phyloP scores from a whole-genome alignment of 805 yeast species.

The Suhomyces emberorum region DNA sequence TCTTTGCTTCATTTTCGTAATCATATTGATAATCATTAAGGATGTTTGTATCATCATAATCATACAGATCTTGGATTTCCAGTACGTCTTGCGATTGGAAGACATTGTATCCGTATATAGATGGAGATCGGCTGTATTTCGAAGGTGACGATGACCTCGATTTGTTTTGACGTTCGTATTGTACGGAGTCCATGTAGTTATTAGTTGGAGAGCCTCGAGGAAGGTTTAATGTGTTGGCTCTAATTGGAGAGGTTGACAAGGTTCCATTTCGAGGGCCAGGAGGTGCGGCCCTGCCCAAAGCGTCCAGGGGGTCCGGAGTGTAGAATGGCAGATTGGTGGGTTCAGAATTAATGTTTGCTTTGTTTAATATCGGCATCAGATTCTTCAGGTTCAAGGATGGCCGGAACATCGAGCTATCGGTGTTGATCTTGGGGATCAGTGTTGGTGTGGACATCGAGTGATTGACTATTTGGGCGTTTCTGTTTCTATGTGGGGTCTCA shows the following conservation, averaged over 20 bases:
- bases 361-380: slow-evolving; percentile 1
- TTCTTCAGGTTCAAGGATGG: not conserved
- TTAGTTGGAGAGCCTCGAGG: slow-evolving; percentile 15
- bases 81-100: slow-evolving; percentile 2
- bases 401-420: not conserved
- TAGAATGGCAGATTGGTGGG: not conserved
- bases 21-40: slow-evolving; percentile 8
- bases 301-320: not conserved
- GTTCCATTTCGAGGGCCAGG: too few relatives aligned
- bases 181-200: slow-evolving; percentile 12
- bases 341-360: not conserved
- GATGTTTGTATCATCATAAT: not conserved
- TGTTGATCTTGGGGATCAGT: slow-evolving; percentile 10
- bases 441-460: slow-evolving; percentile 10
- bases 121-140: slow-evolving; percentile 24
- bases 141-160: slow-evolving; percentile 31
- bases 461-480: slow-evolving; percentile 3
- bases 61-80: slow-evolving; percentile 14
- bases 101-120: slow-evolving; percentile 13
- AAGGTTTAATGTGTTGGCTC: slow-evolving; percentile 8
- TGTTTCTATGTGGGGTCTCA: not conserved
- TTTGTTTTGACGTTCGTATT: slow-evolving; percentile 11
- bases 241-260: slow-evolving; percentile 3
- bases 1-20: slow-evolving; percentile 7
- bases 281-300: not conserved